A percentile compares a stretch with the other conserved stretches of the same genome.
phyloP scores from a whole-genome alignment of 1,284 basidiomycete genomes.

The Malassezia slooffiae region DNA sequence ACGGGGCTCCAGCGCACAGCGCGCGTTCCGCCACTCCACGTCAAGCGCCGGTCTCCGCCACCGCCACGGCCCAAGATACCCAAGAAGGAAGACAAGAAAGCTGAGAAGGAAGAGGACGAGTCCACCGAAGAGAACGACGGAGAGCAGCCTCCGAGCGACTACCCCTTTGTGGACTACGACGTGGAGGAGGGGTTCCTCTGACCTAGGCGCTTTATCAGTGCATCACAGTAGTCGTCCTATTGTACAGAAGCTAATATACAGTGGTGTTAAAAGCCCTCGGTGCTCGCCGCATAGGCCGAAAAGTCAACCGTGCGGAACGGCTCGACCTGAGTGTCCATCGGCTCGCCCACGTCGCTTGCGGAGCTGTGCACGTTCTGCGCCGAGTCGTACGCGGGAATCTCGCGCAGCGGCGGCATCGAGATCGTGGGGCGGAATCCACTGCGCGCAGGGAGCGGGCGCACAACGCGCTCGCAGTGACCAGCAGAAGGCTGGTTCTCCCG shows the following conservation, averaged over 20 bases:
- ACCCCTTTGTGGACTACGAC: background rate
- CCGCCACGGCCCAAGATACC: slow-evolving; percentile 2
- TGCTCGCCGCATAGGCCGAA: slow-evolving; percentile 6
- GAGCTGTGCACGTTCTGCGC: background rate
- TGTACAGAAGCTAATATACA: too few relatives aligned
- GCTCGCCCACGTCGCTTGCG: background rate
- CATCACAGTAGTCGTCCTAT: too few relatives aligned
- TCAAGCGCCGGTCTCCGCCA: slow-evolving; percentile 9
- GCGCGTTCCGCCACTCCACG: slow-evolving; percentile 9
- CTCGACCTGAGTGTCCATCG: background rate
- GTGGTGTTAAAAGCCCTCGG: slow-evolving; percentile 8
- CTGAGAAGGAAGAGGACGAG: background rate
- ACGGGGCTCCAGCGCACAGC: slow-evolving; percentile 3
- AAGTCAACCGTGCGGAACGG: slow-evolving; percentile 8
- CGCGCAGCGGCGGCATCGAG: slow-evolving; percentile 9
- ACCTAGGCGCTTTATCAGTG: too few relatives aligned
- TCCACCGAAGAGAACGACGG: slow-evolving; percentile 2
- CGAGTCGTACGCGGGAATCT: background rate
- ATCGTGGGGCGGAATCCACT: slow-evolving; percentile 1
- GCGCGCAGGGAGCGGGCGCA: slow-evolving; percentile 11
- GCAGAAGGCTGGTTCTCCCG: background rate
- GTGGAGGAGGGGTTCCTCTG: slow-evolving; percentile 13
- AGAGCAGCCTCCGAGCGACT: slow-evolving; percentile 10
- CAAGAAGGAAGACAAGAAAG: slow-evolving; percentile 1
- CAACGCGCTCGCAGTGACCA: background rate